Conservation (phyloP, 441 rosid species). For the Pelargonium hybrid region DNA sequence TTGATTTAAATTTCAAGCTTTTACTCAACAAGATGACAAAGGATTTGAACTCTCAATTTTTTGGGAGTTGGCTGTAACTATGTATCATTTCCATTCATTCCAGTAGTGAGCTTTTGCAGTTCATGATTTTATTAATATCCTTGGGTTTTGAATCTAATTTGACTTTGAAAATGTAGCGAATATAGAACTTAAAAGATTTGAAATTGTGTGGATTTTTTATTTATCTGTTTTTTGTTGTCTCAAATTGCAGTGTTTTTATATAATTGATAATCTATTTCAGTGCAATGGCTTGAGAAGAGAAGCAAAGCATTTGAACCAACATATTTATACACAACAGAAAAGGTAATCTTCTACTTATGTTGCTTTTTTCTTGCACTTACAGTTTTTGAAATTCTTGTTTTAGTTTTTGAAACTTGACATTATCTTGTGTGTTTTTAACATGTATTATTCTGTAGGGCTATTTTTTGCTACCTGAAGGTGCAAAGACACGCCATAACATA, state of each 20-base stretch:
- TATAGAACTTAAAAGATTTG: no score
- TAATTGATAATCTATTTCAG: constrained; percentile 34
- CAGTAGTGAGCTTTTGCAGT: no score
- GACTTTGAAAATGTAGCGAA: no score
- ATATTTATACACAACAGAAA: constrained; percentile 81
- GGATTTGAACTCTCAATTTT: no score
- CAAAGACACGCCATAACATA: constrained; percentile 69
- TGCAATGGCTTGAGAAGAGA: constrained; percentile 69
- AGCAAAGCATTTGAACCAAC: constrained; percentile 81
- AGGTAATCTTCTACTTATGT: constrained; percentile 38
- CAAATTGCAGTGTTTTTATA: neutral
- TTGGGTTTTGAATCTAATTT: no score
- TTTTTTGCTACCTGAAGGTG: constrained; percentile 83
- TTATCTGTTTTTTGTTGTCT: neutral
- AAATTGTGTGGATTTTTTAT: neutral
- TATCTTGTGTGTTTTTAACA: neutral
- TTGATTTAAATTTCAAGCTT: no score
- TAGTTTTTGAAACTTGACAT: neutral
- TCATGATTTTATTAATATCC: no score
- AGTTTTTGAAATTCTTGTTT: neutral
- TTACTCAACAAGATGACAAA: no score
- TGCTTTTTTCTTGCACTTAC: constrained; percentile 8
- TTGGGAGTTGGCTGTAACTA: no score
- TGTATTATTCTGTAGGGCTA: constrained; percentile 47
- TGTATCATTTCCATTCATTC: no score